phyloP scores from a whole-genome alignment of 176 grass and related monocot genomes.

The Zoysia japonica region DNA sequence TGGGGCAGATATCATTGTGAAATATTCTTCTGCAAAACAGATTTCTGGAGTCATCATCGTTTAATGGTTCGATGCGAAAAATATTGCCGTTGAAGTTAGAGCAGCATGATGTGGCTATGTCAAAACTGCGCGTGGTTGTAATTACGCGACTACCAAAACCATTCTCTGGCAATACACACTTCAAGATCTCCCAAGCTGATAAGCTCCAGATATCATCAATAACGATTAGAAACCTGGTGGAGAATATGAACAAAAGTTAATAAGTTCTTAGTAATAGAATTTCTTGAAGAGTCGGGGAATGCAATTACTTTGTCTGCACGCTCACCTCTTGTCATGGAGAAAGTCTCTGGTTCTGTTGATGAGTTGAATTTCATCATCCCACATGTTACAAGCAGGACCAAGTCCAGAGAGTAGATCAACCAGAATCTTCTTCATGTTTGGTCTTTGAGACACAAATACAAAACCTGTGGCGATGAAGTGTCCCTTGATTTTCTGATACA shows the following conservation, averaged over 20 bases:
- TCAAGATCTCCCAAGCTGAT: constrained; percentile 1
- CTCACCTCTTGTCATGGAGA: constrained; percentile 20
- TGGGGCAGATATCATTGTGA: not conserved
- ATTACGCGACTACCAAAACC: constrained; percentile 6
- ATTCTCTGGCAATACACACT: constrained; percentile 2
- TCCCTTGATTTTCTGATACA: constrained; percentile 2
- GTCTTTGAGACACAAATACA: not conserved
- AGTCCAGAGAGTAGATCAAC: constrained; percentile 10
- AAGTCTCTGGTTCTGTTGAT: not conserved
- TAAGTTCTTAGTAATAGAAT: too few species aligned
- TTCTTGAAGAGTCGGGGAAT: not conserved
- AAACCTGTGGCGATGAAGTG: not conserved
- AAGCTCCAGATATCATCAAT: constrained; percentile 33
- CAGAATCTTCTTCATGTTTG: constrained; percentile 15
- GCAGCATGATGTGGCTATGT: not conserved
- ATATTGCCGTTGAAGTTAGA: not conserved
- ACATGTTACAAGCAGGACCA: not conserved
- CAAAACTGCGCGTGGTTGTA: constrained; percentile 21
- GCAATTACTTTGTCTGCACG: not conserved
- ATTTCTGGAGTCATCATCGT: not conserved
- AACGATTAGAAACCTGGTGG: constrained; percentile 23
- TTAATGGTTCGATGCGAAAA: not conserved
- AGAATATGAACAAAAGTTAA: not conserved
- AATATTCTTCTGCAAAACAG: constrained; percentile 25
- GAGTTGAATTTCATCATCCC: not conserved